Evolutionary conservation across 257 asterid species (phyloP).

Genomic region (Forsythia suspensa): DNA sequence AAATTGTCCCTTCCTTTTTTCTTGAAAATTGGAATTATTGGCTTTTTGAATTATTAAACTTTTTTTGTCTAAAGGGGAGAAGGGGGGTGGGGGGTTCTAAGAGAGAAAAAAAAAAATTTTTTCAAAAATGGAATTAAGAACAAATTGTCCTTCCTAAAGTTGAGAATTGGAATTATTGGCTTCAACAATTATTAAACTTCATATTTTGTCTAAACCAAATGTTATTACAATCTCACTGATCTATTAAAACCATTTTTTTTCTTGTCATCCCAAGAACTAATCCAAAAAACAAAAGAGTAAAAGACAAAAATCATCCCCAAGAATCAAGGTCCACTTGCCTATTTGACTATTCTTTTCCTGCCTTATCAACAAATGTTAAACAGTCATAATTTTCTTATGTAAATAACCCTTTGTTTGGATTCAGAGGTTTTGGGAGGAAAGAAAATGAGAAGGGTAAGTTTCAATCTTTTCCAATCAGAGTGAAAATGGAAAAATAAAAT

Average conservation of each 20-base stretch:
- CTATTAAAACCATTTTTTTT: background rate
- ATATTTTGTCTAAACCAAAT: background rate
- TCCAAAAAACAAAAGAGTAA: no score
- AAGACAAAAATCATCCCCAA: background rate
- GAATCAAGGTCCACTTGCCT: constrained; percentile 4
- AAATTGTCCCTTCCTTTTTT: constrained; percentile 33
- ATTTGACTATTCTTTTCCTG: background rate
- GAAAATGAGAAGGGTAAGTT: no score
- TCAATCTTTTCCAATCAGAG: no score
- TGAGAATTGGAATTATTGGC: constrained; percentile 13
- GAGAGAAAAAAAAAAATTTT: no score
- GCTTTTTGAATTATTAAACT: background rate
- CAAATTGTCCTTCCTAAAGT: no score
- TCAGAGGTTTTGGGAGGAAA: no score
- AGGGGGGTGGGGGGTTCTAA: no score
- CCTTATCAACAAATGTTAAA: background rate
- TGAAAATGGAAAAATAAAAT: no score
- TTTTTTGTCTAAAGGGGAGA: background rate
- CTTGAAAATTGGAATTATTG: constrained; percentile 16
- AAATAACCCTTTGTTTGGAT: background rate
- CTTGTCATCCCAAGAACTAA: background rate
- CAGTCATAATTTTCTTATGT: no score
- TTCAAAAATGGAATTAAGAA: no score
- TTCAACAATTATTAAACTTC: background rate
- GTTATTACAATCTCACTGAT: constrained; percentile 18